Evolutionary conservation across 139 green algal genomes (phyloP), one percentile per base, ranked within the genome.

Genomic region (Coelastrella sp.): DNA sequence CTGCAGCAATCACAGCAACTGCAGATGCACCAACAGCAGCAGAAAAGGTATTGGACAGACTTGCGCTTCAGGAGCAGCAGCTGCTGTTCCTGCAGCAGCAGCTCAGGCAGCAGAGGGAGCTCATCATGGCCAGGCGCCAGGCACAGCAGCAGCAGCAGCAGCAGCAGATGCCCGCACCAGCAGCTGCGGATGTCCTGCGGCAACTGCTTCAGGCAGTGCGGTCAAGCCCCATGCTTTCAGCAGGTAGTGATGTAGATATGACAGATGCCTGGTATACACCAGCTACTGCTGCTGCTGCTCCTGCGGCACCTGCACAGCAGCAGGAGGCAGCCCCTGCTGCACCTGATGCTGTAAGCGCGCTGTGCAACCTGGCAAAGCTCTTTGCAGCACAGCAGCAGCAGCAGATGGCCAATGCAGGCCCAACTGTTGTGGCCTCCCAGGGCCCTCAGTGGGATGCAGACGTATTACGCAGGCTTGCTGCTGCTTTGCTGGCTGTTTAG

Each of bases 31-130:
- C 32, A 47, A 47, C 32, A 47, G 32, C 32, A 47, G 32, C 77
- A 32, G 83, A 80, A 5, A 22, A 54, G n/a, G 54, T 88, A 66
- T 32, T 88, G 22, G 32, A 5, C 19, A 65, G 17, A 47, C 83
- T 88, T 23, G 66, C 68, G 11, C 64, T 32, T 11, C 83, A 88
- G 83, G 83, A 88, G 65, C 61, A 79, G 68, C 64, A 65, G 66
- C 83, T 88, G 66, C 20, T 88, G 23, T 20, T 79, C 16, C 65
- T 88, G 83, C 83, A 88, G 66, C 66, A 80, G 68, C 83, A 88
- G 66, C 66, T 88, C 20, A 73, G 32, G 11, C 83, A 80, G 68
- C 83, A 80, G 83, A 47, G 66, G 23, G 5, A 57, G 83, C 66
- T 88, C 13, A 59, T 88, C 80, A 59, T 11, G 3, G 61, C n/a